Percentiles rank a stretch among this genome's conserved stretches.
phyloP scores from a whole-genome alignment of 2,329 filamentous ascomycete genomes.

The Cladosporium austrohemisphaericum region DNA sequence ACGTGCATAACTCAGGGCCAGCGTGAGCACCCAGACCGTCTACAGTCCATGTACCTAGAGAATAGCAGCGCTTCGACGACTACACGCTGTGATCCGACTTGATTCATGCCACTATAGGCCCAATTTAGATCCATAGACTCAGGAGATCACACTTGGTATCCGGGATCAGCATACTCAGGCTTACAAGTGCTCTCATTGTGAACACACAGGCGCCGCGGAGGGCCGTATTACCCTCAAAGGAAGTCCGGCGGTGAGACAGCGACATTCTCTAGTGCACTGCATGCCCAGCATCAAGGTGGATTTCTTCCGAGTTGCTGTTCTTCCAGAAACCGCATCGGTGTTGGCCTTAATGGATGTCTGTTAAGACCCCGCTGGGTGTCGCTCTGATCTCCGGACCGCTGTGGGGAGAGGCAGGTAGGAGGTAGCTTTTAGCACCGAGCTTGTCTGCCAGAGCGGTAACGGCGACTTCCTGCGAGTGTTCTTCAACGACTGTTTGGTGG shows the following conservation, averaged over 20 bases:
- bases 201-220: background rate
- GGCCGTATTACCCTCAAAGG: background rate
- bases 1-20: conserved; percentile 5
- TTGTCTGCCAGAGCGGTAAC: background rate
- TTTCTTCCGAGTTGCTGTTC: background rate
- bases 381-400: background rate
- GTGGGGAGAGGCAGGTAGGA: background rate
- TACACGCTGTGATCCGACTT: too few relatives aligned
- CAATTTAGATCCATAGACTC: too few relatives aligned
- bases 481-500: background rate
- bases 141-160: too few relatives aligned
- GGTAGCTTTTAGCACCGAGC: background rate
- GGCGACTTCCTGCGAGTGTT: background rate
- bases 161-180: too few relatives aligned
- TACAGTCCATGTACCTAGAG: background rate
- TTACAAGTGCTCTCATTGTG: background rate
- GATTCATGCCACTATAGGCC: too few relatives aligned
- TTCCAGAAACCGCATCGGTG: background rate
- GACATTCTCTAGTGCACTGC: background rate
- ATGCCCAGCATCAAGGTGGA: conserved; percentile 3
- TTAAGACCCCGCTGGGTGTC: conserved; percentile 2
- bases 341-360: background rate
- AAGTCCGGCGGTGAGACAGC: conserved; percentile 5
- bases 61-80: background rate
- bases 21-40: background rate